Percentiles rank a stretch among this genome's conserved stretches.
These are phyloP conservation scores for Millerozyma miso DNA, from an alignment of 805 yeast genomes.

Conservation along the genomic window DNA sequence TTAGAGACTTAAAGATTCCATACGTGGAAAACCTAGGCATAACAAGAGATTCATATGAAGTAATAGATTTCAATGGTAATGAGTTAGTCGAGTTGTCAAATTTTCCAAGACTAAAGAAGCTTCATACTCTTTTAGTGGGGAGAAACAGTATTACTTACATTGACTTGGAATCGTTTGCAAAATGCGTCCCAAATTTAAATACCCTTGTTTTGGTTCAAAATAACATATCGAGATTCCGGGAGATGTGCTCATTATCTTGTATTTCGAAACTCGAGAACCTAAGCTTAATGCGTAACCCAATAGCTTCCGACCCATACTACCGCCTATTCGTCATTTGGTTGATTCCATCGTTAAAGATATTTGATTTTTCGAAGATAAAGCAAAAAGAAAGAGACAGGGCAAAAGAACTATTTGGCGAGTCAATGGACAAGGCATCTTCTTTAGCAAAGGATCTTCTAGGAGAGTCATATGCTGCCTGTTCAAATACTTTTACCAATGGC, in stretches of 20 bases:
- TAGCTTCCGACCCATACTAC: conserved; percentile 49
- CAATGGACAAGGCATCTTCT: conserved; percentile 15
- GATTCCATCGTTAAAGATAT: conserved; percentile 55
- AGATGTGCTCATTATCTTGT: conserved; percentile 34
- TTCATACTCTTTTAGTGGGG: conserved; percentile 55
- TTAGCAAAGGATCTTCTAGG: conserved; percentile 8
- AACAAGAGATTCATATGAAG: conserved; percentile 36
- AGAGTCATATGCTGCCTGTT: background rate
- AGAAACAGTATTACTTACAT: conserved; percentile 54
- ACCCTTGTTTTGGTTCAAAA: conserved; percentile 53
- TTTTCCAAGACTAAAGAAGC: conserved; percentile 41
- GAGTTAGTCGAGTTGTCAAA: conserved; percentile 52
- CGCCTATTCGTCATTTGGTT: conserved; percentile 57
- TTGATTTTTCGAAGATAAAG: conserved; percentile 67
- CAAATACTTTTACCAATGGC: conserved; percentile 16
- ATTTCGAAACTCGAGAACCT: conserved; percentile 46
- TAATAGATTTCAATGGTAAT: conserved; percentile 74
- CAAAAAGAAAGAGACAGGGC: conserved; percentile 49
- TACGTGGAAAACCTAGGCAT: conserved; percentile 33
- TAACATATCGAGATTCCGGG: conserved; percentile 41
- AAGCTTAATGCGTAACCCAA: conserved; percentile 55
- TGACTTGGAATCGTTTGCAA: conserved; percentile 25
- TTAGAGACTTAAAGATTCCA: conserved; percentile 30
- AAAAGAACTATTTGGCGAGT: conserved; percentile 35
- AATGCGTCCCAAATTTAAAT: conserved; percentile 43